phyloP scores from a whole-genome alignment of 495 filamentous ascomycete species.

The Platismatia glauca region DNA sequence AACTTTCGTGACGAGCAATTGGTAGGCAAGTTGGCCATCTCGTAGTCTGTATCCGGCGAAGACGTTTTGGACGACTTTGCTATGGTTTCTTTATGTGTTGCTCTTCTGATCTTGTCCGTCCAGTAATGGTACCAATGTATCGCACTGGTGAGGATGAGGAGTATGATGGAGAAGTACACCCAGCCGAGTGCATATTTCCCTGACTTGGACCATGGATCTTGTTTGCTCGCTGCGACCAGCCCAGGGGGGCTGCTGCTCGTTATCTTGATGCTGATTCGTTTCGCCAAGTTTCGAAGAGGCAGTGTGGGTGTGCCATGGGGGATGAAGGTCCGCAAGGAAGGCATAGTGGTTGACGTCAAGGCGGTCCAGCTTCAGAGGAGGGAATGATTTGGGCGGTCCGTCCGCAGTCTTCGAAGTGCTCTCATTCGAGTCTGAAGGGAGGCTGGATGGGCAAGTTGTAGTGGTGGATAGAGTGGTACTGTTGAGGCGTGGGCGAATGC shows the following conservation, averaged over 20 bases:
- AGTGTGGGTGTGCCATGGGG: constrained; percentile 19
- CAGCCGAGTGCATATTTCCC: constrained; percentile 82
- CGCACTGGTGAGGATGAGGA: constrained; percentile 53
- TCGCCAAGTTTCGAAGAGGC: constrained; percentile 37
- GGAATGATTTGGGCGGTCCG: constrained; percentile 1
- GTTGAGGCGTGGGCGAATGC: neutral
- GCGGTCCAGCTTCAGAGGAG: neutral
- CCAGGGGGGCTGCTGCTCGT: constrained; percentile 59
- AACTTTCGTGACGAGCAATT: constrained; percentile 59
- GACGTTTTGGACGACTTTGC: constrained; percentile 39
- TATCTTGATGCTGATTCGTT: constrained; percentile 66
- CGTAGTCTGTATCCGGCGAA: constrained; percentile 58
- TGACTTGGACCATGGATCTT: constrained; percentile 72
- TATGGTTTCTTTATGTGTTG: constrained; percentile 65
- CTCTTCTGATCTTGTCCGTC: constrained; percentile 80
- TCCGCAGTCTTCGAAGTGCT: constrained; percentile 3
- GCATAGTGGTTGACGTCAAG: constrained; percentile 18
- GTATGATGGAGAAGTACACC: constrained; percentile 72
- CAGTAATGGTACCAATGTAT: constrained; percentile 74
- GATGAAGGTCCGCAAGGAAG: constrained; percentile 19
- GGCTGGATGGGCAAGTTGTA: neutral
- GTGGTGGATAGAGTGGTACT: neutral
- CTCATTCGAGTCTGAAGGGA: constrained; percentile 10
- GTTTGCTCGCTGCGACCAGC: constrained; percentile 60
- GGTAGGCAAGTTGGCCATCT: constrained; percentile 58